Base-by-base conservation (phyloP, 2,329 filamentous ascomycete genomes). In the Incumbomyces delicatus region DNA sequence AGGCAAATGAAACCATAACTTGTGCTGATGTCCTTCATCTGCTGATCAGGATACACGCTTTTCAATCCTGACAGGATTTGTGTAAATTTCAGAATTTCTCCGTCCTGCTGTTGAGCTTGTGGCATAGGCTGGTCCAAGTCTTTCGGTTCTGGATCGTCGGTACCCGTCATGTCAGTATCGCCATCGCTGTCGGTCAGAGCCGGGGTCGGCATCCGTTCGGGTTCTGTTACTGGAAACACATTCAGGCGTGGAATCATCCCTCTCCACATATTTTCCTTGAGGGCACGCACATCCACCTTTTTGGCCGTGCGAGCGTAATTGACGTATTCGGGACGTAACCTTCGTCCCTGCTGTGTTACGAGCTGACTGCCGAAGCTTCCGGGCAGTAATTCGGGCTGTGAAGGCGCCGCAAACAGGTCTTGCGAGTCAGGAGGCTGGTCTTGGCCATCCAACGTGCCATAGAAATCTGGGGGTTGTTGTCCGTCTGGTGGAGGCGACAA, bases 21-120 rank as follows among this genome's bases (percentile, higher is more conserved):
- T 0, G 92, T 98, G 31, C 88, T 95, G 60, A 98, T 96, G 65
- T 98, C 92, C 50, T 84, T 81, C 80, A 98, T 86, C 50, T 81
- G 79, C 56, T 85, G 76, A 63, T 86, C 85, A 10, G 88, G 83
- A 60, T 98, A 98, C 6, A 95, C 87, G 3, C 74, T 68, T 62
- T 94, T 85, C 39, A 98, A 70, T 51, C 82, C 82, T 62, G 94
- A 94, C 80, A 98, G 94, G 50, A 98, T 81, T 16, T 83, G 73
- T 0, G 89, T 96, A 66, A 98, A 98, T 58, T 84, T 88, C 54
- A 95, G 75, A 2, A 73, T 64, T 52, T 69, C 67, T 44, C 71
- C 18, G 13, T 11, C 40, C 35, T 44, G 33, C 32, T 41, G 29
- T 12, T 68, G 62, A 13, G 68, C 61, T 30, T 63, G 51, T 47